Conservation (phyloP, 2,329 filamentous ascomycete species). For the Tympanopsis confertula region DNA sequence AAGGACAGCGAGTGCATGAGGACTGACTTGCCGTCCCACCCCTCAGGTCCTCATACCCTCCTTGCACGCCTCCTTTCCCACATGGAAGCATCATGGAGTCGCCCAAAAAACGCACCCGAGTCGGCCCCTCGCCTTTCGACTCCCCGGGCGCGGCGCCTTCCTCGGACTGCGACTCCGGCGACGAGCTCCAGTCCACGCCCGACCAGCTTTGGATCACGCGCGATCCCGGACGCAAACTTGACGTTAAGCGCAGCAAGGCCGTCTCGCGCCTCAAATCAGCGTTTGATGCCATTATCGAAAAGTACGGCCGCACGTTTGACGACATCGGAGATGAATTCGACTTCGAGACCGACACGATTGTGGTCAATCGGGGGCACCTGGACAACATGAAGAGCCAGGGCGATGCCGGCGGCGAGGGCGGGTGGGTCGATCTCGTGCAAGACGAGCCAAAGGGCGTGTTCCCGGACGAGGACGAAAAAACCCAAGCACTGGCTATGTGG, state of each 20-base stretch:
- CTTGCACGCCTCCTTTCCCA: not conserved
- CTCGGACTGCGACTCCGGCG: conserved; percentile 21
- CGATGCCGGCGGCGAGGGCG: conserved; percentile 24
- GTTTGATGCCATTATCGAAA: conserved; percentile 80
- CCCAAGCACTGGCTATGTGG: conserved; percentile 17
- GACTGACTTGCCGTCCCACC: not conserved
- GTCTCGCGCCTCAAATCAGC: conserved; percentile 66
- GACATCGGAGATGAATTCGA: conserved; percentile 85
- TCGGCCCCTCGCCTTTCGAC: conserved; percentile 28
- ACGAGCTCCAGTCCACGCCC: conserved; percentile 34
- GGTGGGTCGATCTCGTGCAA: conserved; percentile 7
- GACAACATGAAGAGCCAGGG: conserved; percentile 46
- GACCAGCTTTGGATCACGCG: conserved; percentile 32
- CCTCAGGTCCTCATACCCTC: conserved; percentile 2
- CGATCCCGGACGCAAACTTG: conserved; percentile 45
- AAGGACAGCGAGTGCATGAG: no score
- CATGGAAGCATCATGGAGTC: conserved; percentile 41
- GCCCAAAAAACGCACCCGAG: conserved; percentile 46
- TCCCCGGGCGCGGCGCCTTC: conserved; percentile 19
- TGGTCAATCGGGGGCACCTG: conserved; percentile 83
- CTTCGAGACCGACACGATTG: conserved; percentile 64
- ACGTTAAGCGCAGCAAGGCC: conserved; percentile 51
- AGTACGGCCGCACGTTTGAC: conserved; percentile 74
- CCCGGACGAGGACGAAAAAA: conserved; percentile 21
- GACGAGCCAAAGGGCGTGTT: conserved; percentile 11